Conservation (phyloP, 1,139 yeast genomes). For the Pichia sp. region DNA sequence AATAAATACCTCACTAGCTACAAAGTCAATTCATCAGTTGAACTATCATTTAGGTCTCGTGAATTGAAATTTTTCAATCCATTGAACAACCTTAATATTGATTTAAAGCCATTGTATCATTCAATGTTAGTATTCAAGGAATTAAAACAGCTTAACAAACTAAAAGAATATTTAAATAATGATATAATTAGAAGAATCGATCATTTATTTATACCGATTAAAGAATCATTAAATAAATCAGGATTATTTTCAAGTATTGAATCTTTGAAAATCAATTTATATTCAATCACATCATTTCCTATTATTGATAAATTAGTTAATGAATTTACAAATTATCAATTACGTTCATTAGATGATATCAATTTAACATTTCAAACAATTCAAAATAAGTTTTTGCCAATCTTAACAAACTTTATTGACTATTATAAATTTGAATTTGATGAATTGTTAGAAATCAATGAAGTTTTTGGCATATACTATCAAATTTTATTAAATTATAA, state of each 20-base stretch:
- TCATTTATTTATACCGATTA: slow-evolving; percentile 46
- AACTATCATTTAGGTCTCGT: slow-evolving; percentile 33
- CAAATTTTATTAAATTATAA: slow-evolving; percentile 73
- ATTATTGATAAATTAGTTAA: slow-evolving; percentile 66
- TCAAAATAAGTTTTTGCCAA: slow-evolving; percentile 50
- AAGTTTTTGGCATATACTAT: slow-evolving; percentile 61
- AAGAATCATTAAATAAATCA: slow-evolving; percentile 20
- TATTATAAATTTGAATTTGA: slow-evolving; percentile 29
- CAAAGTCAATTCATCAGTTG: slow-evolving; percentile 82
- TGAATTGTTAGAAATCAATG: slow-evolving; percentile 42
- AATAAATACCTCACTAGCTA: slow-evolving; percentile 47
- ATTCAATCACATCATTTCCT: slow-evolving; percentile 68
- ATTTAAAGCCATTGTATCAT: slow-evolving; percentile 69
- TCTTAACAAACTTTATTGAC: slow-evolving; percentile 25
- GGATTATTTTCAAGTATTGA: slow-evolving; percentile 25
- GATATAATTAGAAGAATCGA: slow-evolving; percentile 73
- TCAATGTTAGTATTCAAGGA: slow-evolving; percentile 77
- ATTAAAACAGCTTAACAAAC: slow-evolving; percentile 54
- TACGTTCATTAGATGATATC: slow-evolving; percentile 50
- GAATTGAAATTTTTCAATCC: slow-evolving; percentile 35
- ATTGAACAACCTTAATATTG: slow-evolving; percentile 42
- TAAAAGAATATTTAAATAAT: slow-evolving; percentile 57
- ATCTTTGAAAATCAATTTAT: slow-evolving; percentile 50
- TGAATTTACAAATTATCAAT: slow-evolving; percentile 47
- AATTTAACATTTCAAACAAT: slow-evolving; percentile 77